phyloP scores from a whole-genome alignment of 2,329 filamentous ascomycete species.

The Venturia pyrina region DNA sequence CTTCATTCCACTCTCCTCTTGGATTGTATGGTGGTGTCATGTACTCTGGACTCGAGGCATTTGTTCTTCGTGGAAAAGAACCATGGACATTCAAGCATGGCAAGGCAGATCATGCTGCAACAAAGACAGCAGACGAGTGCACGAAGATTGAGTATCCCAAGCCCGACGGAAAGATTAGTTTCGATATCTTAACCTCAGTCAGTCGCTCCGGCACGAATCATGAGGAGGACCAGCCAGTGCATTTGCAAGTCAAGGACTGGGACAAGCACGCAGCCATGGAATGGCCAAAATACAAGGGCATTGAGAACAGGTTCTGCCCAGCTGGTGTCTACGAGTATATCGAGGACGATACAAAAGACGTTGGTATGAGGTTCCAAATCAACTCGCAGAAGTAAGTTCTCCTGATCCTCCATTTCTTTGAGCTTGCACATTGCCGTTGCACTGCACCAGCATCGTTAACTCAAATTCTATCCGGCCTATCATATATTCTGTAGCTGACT shows the following conservation, averaged over 20 bases:
- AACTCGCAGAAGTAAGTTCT: constrained; percentile 85
- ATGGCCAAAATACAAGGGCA: constrained; percentile 78
- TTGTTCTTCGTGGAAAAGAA: constrained; percentile 68
- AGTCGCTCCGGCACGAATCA: constrained; percentile 95
- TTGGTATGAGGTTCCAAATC: constrained; percentile 93
- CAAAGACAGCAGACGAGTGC: constrained; percentile 68
- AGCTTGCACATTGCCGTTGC: not conserved
- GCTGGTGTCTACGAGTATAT: constrained; percentile 98
- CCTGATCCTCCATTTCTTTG: not conserved
- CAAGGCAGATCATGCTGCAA: constrained; percentile 64
- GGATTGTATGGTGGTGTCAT: constrained; percentile 82
- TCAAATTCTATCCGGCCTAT: no score
- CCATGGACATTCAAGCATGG: constrained; percentile 93
- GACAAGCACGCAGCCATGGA: constrained; percentile 75
- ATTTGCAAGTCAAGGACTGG: constrained; percentile 92
- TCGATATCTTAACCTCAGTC: constrained; percentile 93
- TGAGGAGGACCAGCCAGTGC: constrained; percentile 95
- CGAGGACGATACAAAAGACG: constrained; percentile 76
- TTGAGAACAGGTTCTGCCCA: constrained; percentile 95
- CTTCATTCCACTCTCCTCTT: constrained; percentile 80
- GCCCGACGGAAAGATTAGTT: constrained; percentile 87
- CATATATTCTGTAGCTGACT: constrained; percentile 19
- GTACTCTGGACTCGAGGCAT: constrained; percentile 91
- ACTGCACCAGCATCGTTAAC: not conserved
- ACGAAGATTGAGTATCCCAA: constrained; percentile 93